Evolutionary conservation across 768 basidiomycete species (phyloP), one percentile per base, ranked within the genome.

Genomic region (Leucogyrophana mollusca): DNA sequence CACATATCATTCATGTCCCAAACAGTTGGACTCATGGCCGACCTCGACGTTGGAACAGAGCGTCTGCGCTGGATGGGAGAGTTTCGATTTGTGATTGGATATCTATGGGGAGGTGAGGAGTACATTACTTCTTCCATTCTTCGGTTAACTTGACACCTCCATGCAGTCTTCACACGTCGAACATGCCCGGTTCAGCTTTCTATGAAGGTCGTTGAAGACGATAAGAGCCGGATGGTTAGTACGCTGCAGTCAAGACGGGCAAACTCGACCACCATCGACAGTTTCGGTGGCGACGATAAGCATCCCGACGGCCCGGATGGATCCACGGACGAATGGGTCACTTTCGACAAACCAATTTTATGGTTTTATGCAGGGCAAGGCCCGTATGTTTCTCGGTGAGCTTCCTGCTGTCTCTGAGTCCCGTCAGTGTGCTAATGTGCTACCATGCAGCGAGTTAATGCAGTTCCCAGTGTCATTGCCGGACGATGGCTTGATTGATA

Each of bases 21-120:
- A 67, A 77, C 84, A 3, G 59, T 90, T 17, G 92, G 92, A 3
- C 72, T 94, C 24, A 87, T 92, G 81, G 90, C 92, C 3, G 90
- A 94, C 51, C 49, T 91, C 33, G 91, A 93, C 65, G 66, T 89
- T 36, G 86, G 86, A 45, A 94, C 92, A 2, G 91, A 94, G 49
- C 70, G 89, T 55, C 65, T 94, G 34, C 79, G 90, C 8, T 93
- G 87, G 85, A 84, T 94, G 83, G 92, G 92, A 9, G 86, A 85
- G 56, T 70, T 75, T 10, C 83, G 92, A 8, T 94, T 94, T 62
- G 61, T 85, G 23, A 68, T 79, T 48, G 92, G 92, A 8, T 80
- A 80, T 58, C 58, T 94, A 3, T 73, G 79, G 40, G 88, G 85
- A 62, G 56, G 89, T 89, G 58, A 51, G 81, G 60, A 6, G 17